phyloP scores from a whole-genome alignment of 2,329 filamentous ascomycete species.

The Geosmithia flava region DNA sequence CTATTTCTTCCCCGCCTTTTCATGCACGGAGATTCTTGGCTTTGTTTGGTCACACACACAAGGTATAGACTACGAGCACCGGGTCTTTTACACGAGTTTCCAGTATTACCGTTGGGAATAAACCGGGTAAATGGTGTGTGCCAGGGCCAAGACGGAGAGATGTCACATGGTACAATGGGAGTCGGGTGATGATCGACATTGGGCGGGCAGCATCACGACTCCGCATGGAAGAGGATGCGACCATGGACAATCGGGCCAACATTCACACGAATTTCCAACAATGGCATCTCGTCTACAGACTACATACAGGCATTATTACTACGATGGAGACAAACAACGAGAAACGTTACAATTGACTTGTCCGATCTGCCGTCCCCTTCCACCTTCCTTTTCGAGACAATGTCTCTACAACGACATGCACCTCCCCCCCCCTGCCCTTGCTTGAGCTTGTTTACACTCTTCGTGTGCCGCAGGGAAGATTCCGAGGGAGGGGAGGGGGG shows the following conservation, averaged over 20 bases:
- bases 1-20: neutral
- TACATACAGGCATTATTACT: too few relatives aligned
- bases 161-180: too few relatives aligned
- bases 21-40: neutral
- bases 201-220: too few relatives aligned
- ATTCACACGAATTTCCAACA: neutral
- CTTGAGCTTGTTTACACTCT: neutral
- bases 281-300: neutral
- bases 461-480: neutral
- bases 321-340: neutral
- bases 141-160: neutral
- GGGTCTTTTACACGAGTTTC: neutral
- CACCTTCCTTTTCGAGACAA: neutral
- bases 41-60: neutral
- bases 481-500: neutral
- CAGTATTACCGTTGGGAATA: neutral
- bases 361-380: neutral
- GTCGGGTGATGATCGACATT: too few relatives aligned
- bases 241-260: neutral
- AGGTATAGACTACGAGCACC: neutral
- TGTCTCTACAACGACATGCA: neutral
- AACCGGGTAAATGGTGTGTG: neutral
- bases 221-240: too few relatives aligned
- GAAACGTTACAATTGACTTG: constrained; percentile 4
- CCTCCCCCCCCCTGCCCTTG: neutral